These are phyloP conservation scores for Podospora pseudoanserina DNA, from an alignment of 495 filamentous ascomycete species.

Conservation along the genomic window DNA sequence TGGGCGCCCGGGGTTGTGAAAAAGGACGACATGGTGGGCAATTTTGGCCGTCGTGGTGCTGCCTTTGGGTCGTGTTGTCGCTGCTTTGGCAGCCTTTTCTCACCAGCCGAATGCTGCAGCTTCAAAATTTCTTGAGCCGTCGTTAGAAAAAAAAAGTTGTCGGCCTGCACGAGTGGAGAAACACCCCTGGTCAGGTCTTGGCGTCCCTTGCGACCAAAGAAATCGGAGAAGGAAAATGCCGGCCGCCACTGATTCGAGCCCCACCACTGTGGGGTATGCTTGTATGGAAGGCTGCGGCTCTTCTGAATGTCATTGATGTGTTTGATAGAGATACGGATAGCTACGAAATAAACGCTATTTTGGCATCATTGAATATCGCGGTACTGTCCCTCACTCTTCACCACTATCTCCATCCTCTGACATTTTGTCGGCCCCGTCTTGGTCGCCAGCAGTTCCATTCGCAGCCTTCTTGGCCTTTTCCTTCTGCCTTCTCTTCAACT, in stretches of 20 bases:
- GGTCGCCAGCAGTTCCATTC: constrained; percentile 19
- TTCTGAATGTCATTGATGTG: not conserved
- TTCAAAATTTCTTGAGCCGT: constrained; percentile 28
- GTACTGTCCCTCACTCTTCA: not conserved
- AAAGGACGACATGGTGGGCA: constrained; percentile 70
- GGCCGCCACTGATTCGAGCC: constrained; percentile 17
- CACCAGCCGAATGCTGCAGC: constrained; percentile 10
- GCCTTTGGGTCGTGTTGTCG: constrained; percentile 12
- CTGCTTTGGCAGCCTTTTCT: constrained; percentile 14
- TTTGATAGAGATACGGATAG: not conserved
- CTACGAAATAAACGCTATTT: not conserved
- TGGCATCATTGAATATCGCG: not conserved
- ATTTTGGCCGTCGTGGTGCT: constrained; percentile 19
- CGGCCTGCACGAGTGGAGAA: constrained; percentile 26
- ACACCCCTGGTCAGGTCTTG: constrained; percentile 17
- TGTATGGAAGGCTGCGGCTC: not conserved
- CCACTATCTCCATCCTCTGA: not conserved
- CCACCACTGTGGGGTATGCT: not conserved
- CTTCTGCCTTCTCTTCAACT: constrained; percentile 50
- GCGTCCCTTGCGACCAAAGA: not conserved
- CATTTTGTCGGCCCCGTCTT: constrained; percentile 2
- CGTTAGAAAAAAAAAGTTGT: constrained; percentile 23
- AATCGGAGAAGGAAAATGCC: constrained; percentile 14
- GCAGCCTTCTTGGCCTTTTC: constrained; percentile 46
- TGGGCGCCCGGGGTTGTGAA: constrained; percentile 74